Conservation (phyloP, 2,329 filamentous ascomycete species). For the Westerdykella ornata region DNA sequence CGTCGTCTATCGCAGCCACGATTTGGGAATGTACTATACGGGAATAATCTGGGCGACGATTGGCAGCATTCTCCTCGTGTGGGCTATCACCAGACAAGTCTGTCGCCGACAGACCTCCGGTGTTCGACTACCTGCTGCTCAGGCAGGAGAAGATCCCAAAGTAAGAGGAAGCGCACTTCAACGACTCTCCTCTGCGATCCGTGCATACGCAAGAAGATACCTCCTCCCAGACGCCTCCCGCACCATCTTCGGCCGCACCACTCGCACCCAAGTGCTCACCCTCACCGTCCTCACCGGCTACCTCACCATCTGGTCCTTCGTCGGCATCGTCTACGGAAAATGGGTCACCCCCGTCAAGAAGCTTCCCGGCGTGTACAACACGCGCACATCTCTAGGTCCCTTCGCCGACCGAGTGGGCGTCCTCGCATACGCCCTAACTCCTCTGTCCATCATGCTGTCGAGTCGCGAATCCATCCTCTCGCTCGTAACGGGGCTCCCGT, state of each 20-base stretch:
- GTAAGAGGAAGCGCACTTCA: slow-evolving; percentile 19
- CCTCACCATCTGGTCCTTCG: slow-evolving; percentile 57
- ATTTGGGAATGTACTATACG: slow-evolving; percentile 50
- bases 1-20: slow-evolving; percentile 49
- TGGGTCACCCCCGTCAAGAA: slow-evolving; percentile 65
- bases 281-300: slow-evolving; percentile 55
- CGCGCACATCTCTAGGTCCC: slow-evolving; percentile 58
- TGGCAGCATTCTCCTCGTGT: slow-evolving; percentile 43
- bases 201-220: slow-evolving; percentile 43
- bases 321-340: slow-evolving; percentile 60
- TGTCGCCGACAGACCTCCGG: slow-evolving; percentile 22
- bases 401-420: slow-evolving; percentile 64
- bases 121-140: slow-evolving; percentile 16
- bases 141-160: slow-evolving; percentile 15
- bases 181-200: slow-evolving; percentile 32
- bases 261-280: slow-evolving; percentile 60
- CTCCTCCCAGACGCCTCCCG: slow-evolving; percentile 56
- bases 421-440: slow-evolving; percentile 67
- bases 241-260: slow-evolving; percentile 59
- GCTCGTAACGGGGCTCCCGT: slow-evolving; percentile 63
- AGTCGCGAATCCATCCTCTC: slow-evolving; percentile 64
- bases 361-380: slow-evolving; percentile 52
- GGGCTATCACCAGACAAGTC: slow-evolving; percentile 35
- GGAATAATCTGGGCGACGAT: slow-evolving; percentile 54
- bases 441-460: slow-evolving; percentile 60